phyloP scores from a whole-genome alignment of 1,284 basidiomycete species.

The Taiwanofungus camphoratus region DNA sequence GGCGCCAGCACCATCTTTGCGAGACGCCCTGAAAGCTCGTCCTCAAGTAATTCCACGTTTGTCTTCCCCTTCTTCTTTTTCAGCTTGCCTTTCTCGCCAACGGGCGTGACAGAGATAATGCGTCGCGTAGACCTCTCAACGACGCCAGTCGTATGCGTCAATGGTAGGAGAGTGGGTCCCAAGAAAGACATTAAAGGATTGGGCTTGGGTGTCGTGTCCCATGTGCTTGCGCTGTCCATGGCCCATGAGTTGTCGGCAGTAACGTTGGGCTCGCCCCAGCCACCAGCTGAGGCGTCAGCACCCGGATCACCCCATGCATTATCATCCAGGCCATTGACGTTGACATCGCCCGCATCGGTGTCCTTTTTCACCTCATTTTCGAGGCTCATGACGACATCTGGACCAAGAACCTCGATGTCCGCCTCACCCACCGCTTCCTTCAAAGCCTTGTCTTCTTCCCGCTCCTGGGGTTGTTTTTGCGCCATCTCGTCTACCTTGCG shows the following conservation, averaged over 20 bases:
- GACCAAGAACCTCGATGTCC: constrained; percentile 19
- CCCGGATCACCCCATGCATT: constrained; percentile 9
- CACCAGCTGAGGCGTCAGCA: constrained; percentile 4
- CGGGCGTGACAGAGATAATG: constrained; percentile 31
- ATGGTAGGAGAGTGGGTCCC: constrained; percentile 38
- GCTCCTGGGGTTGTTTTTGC: constrained; percentile 1
- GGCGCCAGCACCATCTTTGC: constrained; percentile 47
- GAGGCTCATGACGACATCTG: constrained; percentile 14
- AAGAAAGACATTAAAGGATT: constrained; percentile 33
- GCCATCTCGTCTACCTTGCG: constrained; percentile 16
- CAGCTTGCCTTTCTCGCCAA: constrained; percentile 4
- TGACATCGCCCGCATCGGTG: constrained; percentile 9
- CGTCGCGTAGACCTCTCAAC: constrained; percentile 48
- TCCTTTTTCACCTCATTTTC: constrained; percentile 15
- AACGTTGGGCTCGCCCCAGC: constrained; percentile 8
- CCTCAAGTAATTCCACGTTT: constrained; percentile 40
- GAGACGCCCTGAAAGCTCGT: constrained; percentile 40
- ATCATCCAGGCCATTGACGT: constrained; percentile 8
- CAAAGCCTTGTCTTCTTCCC: constrained; percentile 6
- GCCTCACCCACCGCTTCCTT: constrained; percentile 13
- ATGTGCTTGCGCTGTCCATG: constrained; percentile 9
- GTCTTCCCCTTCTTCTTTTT: constrained; percentile 14
- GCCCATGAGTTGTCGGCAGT: neutral
- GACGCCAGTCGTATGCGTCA: constrained; percentile 45
- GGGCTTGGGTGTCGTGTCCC: constrained; percentile 18